Evolutionary conservation across 306 rosid genomes (phyloP).

Genomic region (Prunus salicina): DNA sequence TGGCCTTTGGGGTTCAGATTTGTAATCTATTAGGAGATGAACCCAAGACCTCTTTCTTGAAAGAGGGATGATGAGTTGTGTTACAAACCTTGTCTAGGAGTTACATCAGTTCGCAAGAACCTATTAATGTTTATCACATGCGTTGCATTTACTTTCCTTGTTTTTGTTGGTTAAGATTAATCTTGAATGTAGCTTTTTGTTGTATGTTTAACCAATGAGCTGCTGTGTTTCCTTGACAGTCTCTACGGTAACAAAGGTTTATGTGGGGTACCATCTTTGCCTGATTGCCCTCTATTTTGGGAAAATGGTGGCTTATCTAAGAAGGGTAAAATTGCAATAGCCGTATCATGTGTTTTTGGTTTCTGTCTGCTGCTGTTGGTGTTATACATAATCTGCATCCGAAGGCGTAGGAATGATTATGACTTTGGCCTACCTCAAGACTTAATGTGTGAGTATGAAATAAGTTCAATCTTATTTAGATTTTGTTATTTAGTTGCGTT

Average conservation of each 20-base stretch:
- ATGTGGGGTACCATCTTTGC: conserved; percentile 79
- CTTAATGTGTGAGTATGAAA: conserved; percentile 62
- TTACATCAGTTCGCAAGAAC: neutral
- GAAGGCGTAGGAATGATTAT: conserved; percentile 77
- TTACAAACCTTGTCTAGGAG: neutral
- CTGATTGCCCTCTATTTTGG: conserved; percentile 84
- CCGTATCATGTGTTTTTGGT: conserved; percentile 51
- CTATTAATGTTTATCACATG: neutral
- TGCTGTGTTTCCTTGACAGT: conserved; percentile 37
- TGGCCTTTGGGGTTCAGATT: neutral
- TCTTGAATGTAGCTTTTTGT: neutral
- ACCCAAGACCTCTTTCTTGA: neutral
- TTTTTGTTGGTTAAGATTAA: neutral
- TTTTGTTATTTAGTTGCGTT: neutral
- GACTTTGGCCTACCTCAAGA: conserved; percentile 91
- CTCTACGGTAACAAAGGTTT: conserved; percentile 78
- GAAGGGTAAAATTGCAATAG: conserved; percentile 75
- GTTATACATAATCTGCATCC: conserved; percentile 60
- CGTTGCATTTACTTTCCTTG: neutral
- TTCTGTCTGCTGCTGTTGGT: conserved; percentile 54
- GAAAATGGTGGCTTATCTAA: conserved; percentile 69
- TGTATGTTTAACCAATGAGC: neutral
- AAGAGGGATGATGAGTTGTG: neutral
- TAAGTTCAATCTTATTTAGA: neutral
- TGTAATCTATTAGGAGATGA: neutral